A percentile compares a stretch with the other conserved stretches of the same genome.
Conservation (phyloP, 108 stramenopile genomes). For the Pseudonitzschia delicatissima region DNA sequence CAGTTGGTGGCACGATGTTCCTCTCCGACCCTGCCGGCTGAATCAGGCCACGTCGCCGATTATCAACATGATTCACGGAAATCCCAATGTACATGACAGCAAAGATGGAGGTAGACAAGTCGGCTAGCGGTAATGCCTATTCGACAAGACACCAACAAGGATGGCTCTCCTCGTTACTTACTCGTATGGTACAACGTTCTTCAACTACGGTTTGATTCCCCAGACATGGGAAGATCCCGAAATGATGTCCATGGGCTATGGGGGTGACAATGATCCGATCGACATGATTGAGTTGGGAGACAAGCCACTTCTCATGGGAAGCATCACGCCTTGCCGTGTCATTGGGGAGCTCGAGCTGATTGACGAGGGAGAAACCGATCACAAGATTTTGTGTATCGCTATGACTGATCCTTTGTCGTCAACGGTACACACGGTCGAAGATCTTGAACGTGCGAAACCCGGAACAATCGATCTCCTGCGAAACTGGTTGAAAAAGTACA, state of each 20-base stretch:
- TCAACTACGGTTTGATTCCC: conserved; percentile 97
- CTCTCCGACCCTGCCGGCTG: conserved; percentile 52
- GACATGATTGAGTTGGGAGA: conserved; percentile 96
- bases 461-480: conserved; percentile 75
- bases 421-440: conserved; percentile 66
- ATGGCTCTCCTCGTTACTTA: conserved; percentile 94
- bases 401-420: conserved; percentile 66
- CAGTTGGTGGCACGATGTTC: conserved; percentile 94
- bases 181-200: conserved; percentile 95
- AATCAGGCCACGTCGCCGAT: conserved; percentile 47
- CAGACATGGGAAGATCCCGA: conserved; percentile 98
- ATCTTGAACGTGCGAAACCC: conserved; percentile 84
- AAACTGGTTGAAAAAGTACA: conserved; percentile 96
- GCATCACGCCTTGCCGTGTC: conserved; percentile 89
- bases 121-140: conserved; percentile 61
- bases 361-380: conserved; percentile 97
- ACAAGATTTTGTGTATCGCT: conserved; percentile 94
- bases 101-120: conserved; percentile 97
- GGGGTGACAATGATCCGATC: conserved; percentile 98
- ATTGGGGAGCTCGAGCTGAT: conserved; percentile 93
- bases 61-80: conserved; percentile 71
- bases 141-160: conserved; percentile 88
- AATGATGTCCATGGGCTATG: conserved; percentile 68
- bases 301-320: conserved; percentile 84
- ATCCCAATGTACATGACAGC: conserved; percentile 95